A percentile compares a stretch with the other conserved stretches of the same genome.
phyloP scores from a whole-genome alignment of 768 basidiomycete genomes.

The Roridomyces roridus region DNA sequence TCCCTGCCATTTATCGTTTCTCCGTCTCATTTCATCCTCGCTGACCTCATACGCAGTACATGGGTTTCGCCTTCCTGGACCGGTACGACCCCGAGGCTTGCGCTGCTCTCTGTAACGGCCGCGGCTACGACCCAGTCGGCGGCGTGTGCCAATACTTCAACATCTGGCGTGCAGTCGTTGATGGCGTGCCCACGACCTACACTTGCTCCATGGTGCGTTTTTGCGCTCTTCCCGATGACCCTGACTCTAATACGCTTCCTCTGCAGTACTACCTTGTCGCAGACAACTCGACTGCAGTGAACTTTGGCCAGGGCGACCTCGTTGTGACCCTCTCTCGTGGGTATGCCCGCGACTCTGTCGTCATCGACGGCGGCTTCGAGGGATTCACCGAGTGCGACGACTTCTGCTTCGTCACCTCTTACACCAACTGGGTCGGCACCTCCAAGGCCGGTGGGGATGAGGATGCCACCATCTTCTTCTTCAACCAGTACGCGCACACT shows the following conservation, averaged over 20 bases:
- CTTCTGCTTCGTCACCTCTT: conserved; percentile 48
- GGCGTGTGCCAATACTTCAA: too few species aligned
- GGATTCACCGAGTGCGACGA: conserved; percentile 40
- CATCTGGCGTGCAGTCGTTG: too few species aligned
- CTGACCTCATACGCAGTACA: too few species aligned
- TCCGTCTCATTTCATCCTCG: too few species aligned
- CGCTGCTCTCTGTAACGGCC: too few species aligned
- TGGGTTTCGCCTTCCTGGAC: too few species aligned
- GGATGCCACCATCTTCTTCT: conserved; percentile 54
- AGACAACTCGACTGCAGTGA: conserved; percentile 47
- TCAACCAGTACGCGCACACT: conserved; percentile 44
- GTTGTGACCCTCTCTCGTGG: conserved; percentile 54
- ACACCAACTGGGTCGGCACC: conserved; percentile 46
- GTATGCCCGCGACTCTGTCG: conserved; percentile 44
- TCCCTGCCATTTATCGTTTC: too few species aligned
- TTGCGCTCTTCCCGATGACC: not conserved
- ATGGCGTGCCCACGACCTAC: too few species aligned
- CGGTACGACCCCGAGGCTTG: too few species aligned
- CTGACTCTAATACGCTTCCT: not conserved
- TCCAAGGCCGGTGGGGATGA: conserved; percentile 40
- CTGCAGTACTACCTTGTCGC: conserved; percentile 50
- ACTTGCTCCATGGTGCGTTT: too few species aligned
- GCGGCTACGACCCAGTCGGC: too few species aligned
- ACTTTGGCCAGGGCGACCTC: conserved; percentile 51
- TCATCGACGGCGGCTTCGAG: conserved; percentile 50